Base-by-base conservation (phyloP, 1,284 basidiomycete genomes). In the Agroathelia rolfsii region DNA sequence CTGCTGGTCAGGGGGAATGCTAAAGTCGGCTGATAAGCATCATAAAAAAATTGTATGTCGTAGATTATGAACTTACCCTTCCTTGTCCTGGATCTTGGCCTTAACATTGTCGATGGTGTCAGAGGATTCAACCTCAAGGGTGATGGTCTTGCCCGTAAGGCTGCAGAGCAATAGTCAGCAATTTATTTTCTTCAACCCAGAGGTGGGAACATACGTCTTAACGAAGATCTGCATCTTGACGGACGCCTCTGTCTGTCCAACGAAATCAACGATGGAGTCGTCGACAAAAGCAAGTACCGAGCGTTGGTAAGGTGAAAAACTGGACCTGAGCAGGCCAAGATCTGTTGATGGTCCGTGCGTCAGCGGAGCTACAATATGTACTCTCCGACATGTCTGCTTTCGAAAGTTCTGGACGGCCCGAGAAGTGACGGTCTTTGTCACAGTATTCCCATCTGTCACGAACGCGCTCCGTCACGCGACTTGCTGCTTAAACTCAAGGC, bases 61-160 rank as follows among this genome's bases (percentile, higher is more conserved):
- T 2, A 5, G 20, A 27, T n/a, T 28, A 21, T 20, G 17, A 5
- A 55, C 75, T 40, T 53, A 88, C 78, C 88, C 88, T 61, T 92
- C 88, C 72, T 92, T 92, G 69, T 92, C 88, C 58, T 92, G 87
- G 53, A 93, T 93, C 65, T 93, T 93, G 58, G 84, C 74, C 71
- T 93, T 92, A 66, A 93, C 89, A 74, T 94, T 94, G 72, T 96
- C 90, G 64, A 95, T 93, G 44, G 92, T 93, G 69, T 94, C 89
- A 41, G 84, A 89, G 43, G 88, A 90, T 65, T 94, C 89, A 45
- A 94, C 90, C 73, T 95, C 90, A 57, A 94, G 84, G 52, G 90
- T 94, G 72, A 95, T 94, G 47, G 90, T 95, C 73, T 96, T 97
- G 60, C 94, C 93, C 71, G 93, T 96, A 48, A 97, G 86, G 74